These are phyloP conservation scores for Fragilariopsis cylindrus DNA, from an alignment of 108 stramenopile genomes.

Conservation along the genomic window DNA sequence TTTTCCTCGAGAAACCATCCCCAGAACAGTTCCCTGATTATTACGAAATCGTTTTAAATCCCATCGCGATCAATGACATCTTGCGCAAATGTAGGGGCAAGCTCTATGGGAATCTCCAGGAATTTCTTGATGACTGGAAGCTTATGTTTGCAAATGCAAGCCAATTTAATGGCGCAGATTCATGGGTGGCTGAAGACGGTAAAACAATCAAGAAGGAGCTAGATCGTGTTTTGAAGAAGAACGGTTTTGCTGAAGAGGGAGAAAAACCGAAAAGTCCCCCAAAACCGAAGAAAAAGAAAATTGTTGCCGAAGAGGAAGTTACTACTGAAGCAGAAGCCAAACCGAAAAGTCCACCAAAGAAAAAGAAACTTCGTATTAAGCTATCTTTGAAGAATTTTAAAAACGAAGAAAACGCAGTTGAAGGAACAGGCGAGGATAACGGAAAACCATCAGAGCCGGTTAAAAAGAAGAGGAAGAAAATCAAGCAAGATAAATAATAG, in stretches of 20 bases:
- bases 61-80: constrained; percentile 89
- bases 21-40: constrained; percentile 84
- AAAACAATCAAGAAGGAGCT: constrained; percentile 66
- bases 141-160: constrained; percentile 76
- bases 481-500: background rate
- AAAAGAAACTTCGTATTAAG: constrained; percentile 59
- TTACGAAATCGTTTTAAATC: constrained; percentile 76
- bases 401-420: constrained; percentile 6
- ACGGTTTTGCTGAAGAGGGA: constrained; percentile 52
- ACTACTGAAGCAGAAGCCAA: constrained; percentile 35
- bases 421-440: background rate
- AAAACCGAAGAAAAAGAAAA: constrained; percentile 32
- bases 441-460: constrained; percentile 8
- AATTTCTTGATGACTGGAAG: constrained; percentile 81
- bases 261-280: constrained; percentile 38
- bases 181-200: constrained; percentile 80
- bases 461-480: constrained; percentile 21
- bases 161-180: constrained; percentile 82
- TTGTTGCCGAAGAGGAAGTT: constrained; percentile 74
- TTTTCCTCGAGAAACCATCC: constrained; percentile 87
- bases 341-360: constrained; percentile 35
- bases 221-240: constrained; percentile 78
- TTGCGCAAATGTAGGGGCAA: constrained; percentile 77
- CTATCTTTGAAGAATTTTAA: constrained; percentile 50
- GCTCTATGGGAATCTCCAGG: constrained; percentile 56